These are phyloP conservation scores for Trichoderma gamsii DNA, from an alignment of 495 filamentous ascomycete species.

Conservation along the genomic window DNA sequence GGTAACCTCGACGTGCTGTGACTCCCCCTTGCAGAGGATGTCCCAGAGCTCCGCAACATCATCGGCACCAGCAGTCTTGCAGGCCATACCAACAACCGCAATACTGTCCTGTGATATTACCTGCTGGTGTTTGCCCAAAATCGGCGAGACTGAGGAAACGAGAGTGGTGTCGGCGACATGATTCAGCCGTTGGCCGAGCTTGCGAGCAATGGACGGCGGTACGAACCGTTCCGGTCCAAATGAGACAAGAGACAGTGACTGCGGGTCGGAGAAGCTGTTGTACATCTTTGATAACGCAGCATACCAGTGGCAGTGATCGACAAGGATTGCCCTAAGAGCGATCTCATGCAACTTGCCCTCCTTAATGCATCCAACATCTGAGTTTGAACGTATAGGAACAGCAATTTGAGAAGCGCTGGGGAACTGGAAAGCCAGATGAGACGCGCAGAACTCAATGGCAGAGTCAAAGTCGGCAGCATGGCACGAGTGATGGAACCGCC, in stretches of 20 bases:
- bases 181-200: neutral
- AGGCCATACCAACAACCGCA: constrained; percentile 49
- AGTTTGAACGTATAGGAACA: neutral
- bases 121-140: neutral
- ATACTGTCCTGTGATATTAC: constrained; percentile 31
- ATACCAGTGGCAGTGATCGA: neutral
- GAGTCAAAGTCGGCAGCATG: neutral
- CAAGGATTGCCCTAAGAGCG: neutral
- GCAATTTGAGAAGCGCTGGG: neutral
- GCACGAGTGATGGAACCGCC: neutral
- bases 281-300: neutral
- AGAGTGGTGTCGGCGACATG: neutral
- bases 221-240: constrained; percentile 12
- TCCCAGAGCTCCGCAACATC: constrained; percentile 42
- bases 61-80: constrained; percentile 43
- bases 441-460: neutral
- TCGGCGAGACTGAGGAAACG: neutral
- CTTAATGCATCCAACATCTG: neutral
- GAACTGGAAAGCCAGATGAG: neutral
- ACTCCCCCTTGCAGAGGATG: constrained; percentile 34
- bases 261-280: neutral
- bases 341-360: neutral
- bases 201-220: neutral
- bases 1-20: constrained; percentile 38
- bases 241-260: neutral